Conservation (phyloP, 2,329 filamentous ascomycete genomes). For the Alternaria incomplexa region DNA sequence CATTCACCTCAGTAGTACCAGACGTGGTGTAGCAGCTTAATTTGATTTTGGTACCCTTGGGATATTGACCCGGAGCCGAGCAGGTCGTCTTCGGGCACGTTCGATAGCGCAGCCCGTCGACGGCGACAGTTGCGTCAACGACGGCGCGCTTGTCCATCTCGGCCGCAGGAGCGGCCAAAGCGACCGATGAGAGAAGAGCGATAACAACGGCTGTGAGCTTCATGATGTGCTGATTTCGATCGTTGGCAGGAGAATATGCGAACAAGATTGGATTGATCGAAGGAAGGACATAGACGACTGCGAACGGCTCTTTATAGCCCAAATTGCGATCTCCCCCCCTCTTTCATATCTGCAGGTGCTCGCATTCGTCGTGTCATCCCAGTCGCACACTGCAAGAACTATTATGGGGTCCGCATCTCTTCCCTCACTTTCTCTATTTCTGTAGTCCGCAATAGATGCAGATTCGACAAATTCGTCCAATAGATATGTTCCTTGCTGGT, state of each 20-base stretch:
- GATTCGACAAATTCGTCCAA: not conserved
- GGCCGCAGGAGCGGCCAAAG: not conserved
- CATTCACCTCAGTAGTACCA: conserved; percentile 2
- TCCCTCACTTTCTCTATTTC: not conserved
- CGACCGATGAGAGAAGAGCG: not conserved
- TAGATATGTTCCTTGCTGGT: not conserved
- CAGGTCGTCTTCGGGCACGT: conserved; percentile 9
- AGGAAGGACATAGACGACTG: not conserved
- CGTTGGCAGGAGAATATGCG: not conserved
- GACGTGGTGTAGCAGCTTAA: conserved; percentile 6
- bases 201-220: not conserved
- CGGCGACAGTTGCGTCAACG: conserved; percentile 1
- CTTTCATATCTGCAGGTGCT: not conserved
- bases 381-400: not conserved
- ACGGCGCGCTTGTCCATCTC: not conserved
- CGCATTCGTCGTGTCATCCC: not conserved
- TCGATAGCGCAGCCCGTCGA: conserved; percentile 10
- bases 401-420: not conserved
- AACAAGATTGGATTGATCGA: not conserved
- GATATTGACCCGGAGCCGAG: conserved; percentile 5
- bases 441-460: not conserved
- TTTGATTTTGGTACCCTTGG: conserved; percentile 5
- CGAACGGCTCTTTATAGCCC: not conserved
- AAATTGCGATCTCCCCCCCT: not conserved
- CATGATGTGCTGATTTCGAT: not conserved